Evolutionary conservation across 2,329 filamentous ascomycete genomes (phyloP), one percentile per base, ranked within the genome.

Genomic region (Curvularia lunata): DNA sequence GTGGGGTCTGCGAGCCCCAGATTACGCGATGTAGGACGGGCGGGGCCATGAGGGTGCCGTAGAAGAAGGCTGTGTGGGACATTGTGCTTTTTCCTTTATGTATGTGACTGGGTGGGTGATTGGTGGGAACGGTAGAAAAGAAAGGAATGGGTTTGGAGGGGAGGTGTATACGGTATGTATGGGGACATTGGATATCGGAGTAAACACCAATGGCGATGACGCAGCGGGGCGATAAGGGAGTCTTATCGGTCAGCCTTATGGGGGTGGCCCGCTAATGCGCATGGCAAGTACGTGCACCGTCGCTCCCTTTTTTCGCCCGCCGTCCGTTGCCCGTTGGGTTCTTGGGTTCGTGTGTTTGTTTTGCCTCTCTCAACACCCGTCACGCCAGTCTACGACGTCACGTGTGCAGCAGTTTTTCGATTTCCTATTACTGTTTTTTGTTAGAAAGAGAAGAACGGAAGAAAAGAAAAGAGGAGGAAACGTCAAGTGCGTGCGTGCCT

Each of bases 21-120:
- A 91, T 91, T 42, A 97, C 92, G 32, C 90, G 89, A 79, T 90
- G 89, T 67, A 98, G 91, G 69, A 98, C 88, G 70, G 90, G 86
- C 0, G 90, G 87, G n/a, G 89, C 90, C 92, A 97, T 97, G 72
- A 88, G 77, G 25, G 85, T 88, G 83, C 85, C 86, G 73, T 89
- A 89, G 82, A 88, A 88, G 79, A 89, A 88, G 64, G 85, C 83
- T 18, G 80, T 80, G 68, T 82, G 80, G 47, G 82, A 63, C 70
- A 71, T 74, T 16, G n/a, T 9, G 23, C 4, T 25, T 25, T 25
- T 25, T n/a, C n/a, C n/a, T n/a, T n/a, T n/a, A n/a, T n/a, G 23
- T 30, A 1, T 46, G 37, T 23, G 41, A 37, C n/a, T 37, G 13
- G 32, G 30, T 32, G 2, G 30, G 1, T 3, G 12, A 13, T 16